These are phyloP conservation scores for Apophysomyces trapeziformis DNA, from an alignment of 371 early-diverging fungal genomes.

Conservation along the genomic window DNA sequence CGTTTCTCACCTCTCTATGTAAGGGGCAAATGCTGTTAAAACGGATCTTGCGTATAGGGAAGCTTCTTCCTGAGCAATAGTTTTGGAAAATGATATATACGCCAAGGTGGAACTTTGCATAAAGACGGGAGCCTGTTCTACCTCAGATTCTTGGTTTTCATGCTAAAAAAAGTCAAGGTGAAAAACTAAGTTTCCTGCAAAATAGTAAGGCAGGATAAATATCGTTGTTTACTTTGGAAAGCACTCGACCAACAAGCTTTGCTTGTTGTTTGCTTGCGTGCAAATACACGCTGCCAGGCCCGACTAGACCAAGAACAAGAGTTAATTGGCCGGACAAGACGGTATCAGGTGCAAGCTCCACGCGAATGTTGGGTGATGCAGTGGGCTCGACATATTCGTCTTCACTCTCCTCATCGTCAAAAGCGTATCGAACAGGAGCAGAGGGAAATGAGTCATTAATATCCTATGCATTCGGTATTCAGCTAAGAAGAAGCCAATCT, in stretches of 20 bases:
- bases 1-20: constrained; percentile 18
- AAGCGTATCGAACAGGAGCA: constrained; percentile 50
- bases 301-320: constrained; percentile 38
- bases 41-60: constrained; percentile 19
- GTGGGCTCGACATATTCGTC: constrained; percentile 27
- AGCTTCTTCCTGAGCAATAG: constrained; percentile 26
- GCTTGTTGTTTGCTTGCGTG: constrained; percentile 18
- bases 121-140: background rate
- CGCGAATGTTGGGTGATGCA: background rate
- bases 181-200: too few species aligned
- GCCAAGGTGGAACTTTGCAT: constrained; percentile 1
- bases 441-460: constrained; percentile 38
- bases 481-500: background rate
- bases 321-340: constrained; percentile 16
- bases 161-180: background rate
- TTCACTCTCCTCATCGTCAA: constrained; percentile 46
- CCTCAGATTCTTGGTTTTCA: background rate
- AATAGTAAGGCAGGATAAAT: constrained; percentile 1
- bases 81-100: constrained; percentile 15
- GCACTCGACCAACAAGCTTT: constrained; percentile 1
- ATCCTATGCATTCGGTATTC: constrained; percentile 22
- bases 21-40: constrained; percentile 3
- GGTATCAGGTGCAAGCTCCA: background rate
- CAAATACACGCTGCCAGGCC: constrained; percentile 42
- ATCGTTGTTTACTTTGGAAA: constrained; percentile 6